Evolutionary conservation across 305 asterid species (phyloP).

Genomic region (Withania somnifera): DNA sequence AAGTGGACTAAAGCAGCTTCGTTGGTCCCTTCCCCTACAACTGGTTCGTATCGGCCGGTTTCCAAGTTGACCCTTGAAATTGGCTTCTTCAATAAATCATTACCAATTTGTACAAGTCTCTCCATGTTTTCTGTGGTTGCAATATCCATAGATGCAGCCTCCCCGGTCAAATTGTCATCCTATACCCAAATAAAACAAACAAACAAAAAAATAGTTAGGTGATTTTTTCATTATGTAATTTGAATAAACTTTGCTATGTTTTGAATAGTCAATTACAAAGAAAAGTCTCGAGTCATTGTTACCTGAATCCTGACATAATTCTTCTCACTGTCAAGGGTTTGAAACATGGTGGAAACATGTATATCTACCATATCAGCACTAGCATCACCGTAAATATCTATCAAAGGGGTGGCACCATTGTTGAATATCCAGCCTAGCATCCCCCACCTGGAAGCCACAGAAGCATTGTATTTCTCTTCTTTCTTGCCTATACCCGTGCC

Average conservation of each 20-base stretch:
- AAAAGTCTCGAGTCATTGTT: neutral
- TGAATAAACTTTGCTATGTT: neutral
- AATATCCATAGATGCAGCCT: constrained; percentile 43
- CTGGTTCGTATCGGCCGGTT: constrained; percentile 37
- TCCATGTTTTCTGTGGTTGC: constrained; percentile 42
- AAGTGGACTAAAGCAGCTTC: constrained; percentile 51
- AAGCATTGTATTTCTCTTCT: constrained; percentile 46
- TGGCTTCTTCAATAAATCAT: constrained; percentile 40
- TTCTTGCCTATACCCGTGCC: constrained; percentile 48
- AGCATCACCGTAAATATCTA: constrained; percentile 38
- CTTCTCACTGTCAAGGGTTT: constrained; percentile 29
- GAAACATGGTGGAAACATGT: constrained; percentile 62
- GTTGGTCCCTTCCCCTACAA: constrained; percentile 43
- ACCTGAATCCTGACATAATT: constrained; percentile 76
- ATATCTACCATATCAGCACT: constrained; percentile 73
- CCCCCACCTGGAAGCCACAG: constrained; percentile 48
- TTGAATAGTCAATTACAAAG: neutral
- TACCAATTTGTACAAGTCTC: constrained; percentile 35
- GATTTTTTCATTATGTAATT: neutral
- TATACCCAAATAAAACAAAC: constrained; percentile 13
- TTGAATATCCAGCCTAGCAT: constrained; percentile 42
- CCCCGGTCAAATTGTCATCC: constrained; percentile 53
- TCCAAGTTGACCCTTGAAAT: constrained; percentile 53
- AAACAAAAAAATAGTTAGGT: neutral
- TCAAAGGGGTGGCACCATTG: constrained; percentile 46